Evolutionary conservation across 768 basidiomycete species (phyloP), one percentile per base, ranked within the genome.

Genomic region (Amanita exitialis): DNA sequence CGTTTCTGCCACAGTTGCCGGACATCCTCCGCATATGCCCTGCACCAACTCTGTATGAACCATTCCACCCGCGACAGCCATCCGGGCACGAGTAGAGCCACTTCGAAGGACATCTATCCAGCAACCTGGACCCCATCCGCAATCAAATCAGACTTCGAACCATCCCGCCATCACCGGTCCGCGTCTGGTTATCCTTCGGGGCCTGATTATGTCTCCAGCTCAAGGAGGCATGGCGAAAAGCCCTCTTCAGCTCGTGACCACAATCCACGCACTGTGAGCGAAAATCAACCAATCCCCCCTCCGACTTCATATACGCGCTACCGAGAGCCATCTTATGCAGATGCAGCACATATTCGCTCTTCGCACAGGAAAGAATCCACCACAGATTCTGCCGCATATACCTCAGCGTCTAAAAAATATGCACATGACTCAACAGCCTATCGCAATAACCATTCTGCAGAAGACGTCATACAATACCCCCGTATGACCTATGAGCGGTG

Each of bases 1-100:
- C 57, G 54, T 55, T 58, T 57, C 54, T 57, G 41, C 54, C 47
- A 45, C 58, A 54, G 34, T 49, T 38, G 27, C 27, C 30, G 41
- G 32, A 43, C 30, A 30, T 35, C 32, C 13, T 51, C 42, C 34
- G 30, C 43, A 41, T 25, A 39, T 36, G 34, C 42, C 32, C 49
- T 27, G 41, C 27, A 39, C 34, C 49, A 30, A 43, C 49, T 50
- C 50, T 51, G 41, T 62, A 76, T 76, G 74, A 76, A 72, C 69
- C 67, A 66, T 69, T 71, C 75, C 57, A 66, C 65, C 57, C 64
- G 67, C 62, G 73, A 74, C 57, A 67, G 66, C 64, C 71, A 70
- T 57, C 58, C 71, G 54, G 70, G 67, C 66, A 61, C 64, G 56
- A 66, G 64, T 52, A 74, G 69, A 64, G 59, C 70, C 59, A 59